phyloP scores from a whole-genome alignment of 78 protist genomes.

The Dictyostelium capitatum region DNA sequence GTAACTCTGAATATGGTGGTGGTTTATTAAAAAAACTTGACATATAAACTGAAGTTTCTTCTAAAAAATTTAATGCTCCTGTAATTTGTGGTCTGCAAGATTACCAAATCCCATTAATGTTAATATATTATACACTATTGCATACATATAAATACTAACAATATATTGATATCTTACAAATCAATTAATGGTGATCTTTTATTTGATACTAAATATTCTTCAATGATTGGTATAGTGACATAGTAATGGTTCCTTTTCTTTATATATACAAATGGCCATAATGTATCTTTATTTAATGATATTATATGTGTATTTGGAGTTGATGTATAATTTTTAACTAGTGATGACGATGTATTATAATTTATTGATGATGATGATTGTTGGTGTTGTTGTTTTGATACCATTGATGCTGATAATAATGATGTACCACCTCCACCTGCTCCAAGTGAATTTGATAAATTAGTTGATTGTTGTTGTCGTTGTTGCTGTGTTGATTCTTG shows the following conservation, averaged over 20 bases:
- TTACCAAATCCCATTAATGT: neutral
- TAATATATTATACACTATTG: neutral
- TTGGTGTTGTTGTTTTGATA: constrained; percentile 3
- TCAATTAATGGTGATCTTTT: constrained; percentile 40
- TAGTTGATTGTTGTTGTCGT: neutral
- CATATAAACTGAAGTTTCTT: constrained; percentile 46
- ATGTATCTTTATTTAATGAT: constrained; percentile 53
- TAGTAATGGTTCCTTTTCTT: constrained; percentile 55
- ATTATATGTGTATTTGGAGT: constrained; percentile 79
- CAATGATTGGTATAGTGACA: constrained; percentile 55
- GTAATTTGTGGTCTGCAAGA: constrained; percentile 56
- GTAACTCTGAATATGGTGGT: constrained; percentile 78
- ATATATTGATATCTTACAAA: neutral
- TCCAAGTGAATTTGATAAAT: neutral
- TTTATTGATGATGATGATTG: neutral
- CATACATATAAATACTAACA: too few species aligned
- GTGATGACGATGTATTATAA: neutral
- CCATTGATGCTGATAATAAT: constrained; percentile 17
- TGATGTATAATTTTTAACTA: neutral
- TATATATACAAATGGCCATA: constrained; percentile 69
- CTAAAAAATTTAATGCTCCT: constrained; percentile 67
- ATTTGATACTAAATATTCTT: constrained; percentile 36
- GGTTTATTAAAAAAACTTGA: constrained; percentile 43
- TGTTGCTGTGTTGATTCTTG: neutral
- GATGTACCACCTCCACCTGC: neutral